Base-by-base conservation (phyloP, 768 basidiomycete species). In the Termitomyces sp. region DNA sequence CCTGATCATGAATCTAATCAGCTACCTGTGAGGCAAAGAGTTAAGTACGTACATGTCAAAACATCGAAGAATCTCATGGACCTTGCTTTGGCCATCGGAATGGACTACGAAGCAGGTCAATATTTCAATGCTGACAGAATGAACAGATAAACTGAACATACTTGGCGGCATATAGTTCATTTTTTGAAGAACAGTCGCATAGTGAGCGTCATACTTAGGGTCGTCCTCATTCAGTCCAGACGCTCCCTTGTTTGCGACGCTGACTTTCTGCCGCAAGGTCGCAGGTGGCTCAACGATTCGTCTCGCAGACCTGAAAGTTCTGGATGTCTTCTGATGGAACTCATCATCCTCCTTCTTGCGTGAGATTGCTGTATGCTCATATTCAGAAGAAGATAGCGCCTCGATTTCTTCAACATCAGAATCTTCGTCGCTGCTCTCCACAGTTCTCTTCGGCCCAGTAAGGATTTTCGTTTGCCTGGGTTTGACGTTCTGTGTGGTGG, bases 51-150 rank as follows among this genome's bases (percentile, higher is more conserved):
- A 88, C 86, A 89, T 72, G 68, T 93, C 93, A 64, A 93, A 93
- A n/a, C 85, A 80, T 13, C 87, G 83, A 28, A 93, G 81, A 51
- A 92, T 89, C 48, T 88, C 80, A 60, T 90, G 80, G 5, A 92
- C 77, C 62, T 75, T 83, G 46, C 79, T 84, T 66, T 89, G 79
- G 3, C 75, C 77, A 62, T 86, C 75, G 0, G 72, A 77, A 69
- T 93, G 90, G 36, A 92, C 91, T 93, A 48, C 23, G 30, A 33
- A 66, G 26, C 65, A 55, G 55, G 48, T 58, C 43, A 50, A 43
- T 32, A 44, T 12, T 13, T 58, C 43, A 50, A 43, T 32, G 46
- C 13, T 13, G 28, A 51, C 33, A 4, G 43, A 52, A 59, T 28
- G 51, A 32, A 35, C 28, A n/a, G n/a, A 2, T 40, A 20, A 20